Base-by-base conservation (phyloP, 495 filamentous ascomycete genomes). In the Rhypophila decipiens region DNA sequence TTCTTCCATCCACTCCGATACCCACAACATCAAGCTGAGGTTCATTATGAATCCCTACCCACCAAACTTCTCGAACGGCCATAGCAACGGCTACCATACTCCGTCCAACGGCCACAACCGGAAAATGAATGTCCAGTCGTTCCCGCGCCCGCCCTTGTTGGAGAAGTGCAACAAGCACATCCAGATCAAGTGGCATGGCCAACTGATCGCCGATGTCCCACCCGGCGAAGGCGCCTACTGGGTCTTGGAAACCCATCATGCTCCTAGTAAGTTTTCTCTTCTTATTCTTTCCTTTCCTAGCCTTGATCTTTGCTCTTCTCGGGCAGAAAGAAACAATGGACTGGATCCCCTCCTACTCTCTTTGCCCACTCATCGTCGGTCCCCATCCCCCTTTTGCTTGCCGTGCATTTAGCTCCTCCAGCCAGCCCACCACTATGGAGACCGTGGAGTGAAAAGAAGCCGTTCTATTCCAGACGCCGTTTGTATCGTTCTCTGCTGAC, bases 221-320 rank as follows among this genome's bases (percentile, higher is more conserved):
- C 77, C 77, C 11, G 70, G 64, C 46, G 68, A 75, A 27, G 75
- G 65, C 3, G n/a, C n/a, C n/a, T 79, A 71, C 61, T 79, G 77
- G 76, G 76, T 77, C n/a, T 56, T 82, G 40, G 78, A 82, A 60
- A 78, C 75, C 24, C 68, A 73, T 53, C 77, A 80, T 47, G 72
- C 78, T 39, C 77, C 78, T 3, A 77, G 70, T 76, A 44, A 15
- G 59, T 61, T 39, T 19, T 40, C 19, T 46, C 23, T 37, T 31
- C 35, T 24, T 24, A 21, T 23, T 23, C 33, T 33, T 37, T 36
- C 3, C 23, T 39, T 22, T 23, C 11, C 17, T 12, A 4, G 19
- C 22, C 24, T 24, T 41, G 27, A n/a, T n/a, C n/a, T n/a, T n/a
- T n/a, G n/a, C n/a, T n/a, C n/a, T n/a, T n/a, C n/a, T n/a, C n/a